Base-by-base conservation (phyloP, 2,329 filamentous ascomycete species). In the Neonectria punicea region DNA sequence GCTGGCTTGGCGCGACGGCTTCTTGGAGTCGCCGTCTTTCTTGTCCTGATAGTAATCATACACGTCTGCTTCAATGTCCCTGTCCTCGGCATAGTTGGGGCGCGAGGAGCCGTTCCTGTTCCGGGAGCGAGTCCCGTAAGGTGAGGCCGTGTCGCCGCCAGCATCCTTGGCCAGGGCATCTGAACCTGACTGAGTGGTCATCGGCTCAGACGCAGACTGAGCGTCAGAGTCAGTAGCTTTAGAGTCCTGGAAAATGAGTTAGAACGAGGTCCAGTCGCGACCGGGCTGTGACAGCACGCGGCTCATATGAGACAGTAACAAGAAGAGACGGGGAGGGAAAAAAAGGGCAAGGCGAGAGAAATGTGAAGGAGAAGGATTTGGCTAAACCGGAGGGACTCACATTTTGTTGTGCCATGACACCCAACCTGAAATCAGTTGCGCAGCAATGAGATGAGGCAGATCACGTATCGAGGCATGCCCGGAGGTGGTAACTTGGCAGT, bases 11-110 rank as follows among this genome's bases (percentile, higher is more conserved):
- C 83, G 82, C 73, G 84, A 83, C 41, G 83, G 77, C 76, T 90
- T 91, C 77, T 89, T 89, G 58, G 73, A 65, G 66, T 88, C 86
- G 60, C 82, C 82, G 16, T 88, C 85, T 71, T 87, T 85, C 75
- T 85, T 84, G 71, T 86, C 81, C 58, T 82, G 78, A 75, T 85
- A 82, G 77, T 86, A 87, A 75, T 98, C 95, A 78, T 94, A 93
- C 77, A 86, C 81, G 65, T 98, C 96, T 80, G 93, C 89, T 75
- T 98, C 95, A 72, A 94, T 85, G 79, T 98, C 95, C 81, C 88
- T 92, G 80, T 95, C 93, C 82, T 99, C 96, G 55, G 96, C 95
- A 80, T 99, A 99, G 81, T 99, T 99, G 70, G 92, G 90, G 72
- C 96, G 92, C 73, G 92, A 87, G 71, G 87, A 89, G 74, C 92